These are phyloP conservation scores for Pythium rhizo-oryzae DNA, from an alignment of 352 stramenopile species.

Conservation along the genomic window DNA sequence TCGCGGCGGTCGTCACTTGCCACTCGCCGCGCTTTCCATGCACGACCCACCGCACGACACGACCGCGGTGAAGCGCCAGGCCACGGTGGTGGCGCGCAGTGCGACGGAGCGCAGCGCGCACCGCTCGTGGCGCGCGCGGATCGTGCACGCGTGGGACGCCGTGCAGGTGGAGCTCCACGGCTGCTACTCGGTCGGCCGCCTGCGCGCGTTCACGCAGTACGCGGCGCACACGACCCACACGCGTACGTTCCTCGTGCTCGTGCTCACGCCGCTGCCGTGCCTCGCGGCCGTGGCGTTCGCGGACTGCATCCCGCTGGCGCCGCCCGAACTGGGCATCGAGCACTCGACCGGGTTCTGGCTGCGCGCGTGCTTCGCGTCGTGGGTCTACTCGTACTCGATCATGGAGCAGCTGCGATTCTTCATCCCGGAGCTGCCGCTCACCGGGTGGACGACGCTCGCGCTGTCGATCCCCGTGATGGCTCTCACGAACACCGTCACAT, in stretches of 20 bases:
- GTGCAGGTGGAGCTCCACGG: conserved; percentile 36
- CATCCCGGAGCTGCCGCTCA: not conserved
- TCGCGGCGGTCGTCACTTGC: too few species aligned
- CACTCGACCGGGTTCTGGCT: conserved; percentile 1
- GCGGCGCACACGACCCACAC: not conserved
- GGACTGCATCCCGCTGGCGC: conserved; percentile 14
- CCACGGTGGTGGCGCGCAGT: not conserved
- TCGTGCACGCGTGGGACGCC: not conserved
- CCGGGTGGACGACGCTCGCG: not conserved
- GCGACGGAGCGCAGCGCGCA: too few species aligned
- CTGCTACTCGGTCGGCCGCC: conserved; percentile 28
- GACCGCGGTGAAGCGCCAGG: not conserved
- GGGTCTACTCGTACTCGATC: not conserved
- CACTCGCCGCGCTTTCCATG: too few species aligned
- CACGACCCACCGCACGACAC: not conserved
- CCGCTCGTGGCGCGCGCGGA: not conserved
- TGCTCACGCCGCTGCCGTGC: conserved; percentile 17
- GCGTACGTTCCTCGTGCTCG: conserved; percentile 12
- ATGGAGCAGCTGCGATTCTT: not conserved
- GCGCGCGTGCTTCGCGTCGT: not conserved
- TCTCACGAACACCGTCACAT: not conserved
- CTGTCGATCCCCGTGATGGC: not conserved
- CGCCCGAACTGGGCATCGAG: not conserved
- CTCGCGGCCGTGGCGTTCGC: not conserved
- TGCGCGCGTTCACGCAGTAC: conserved; percentile 23